phyloP scores from a whole-genome alignment of 345 rosid genomes.

The Kernera saxatilis region DNA sequence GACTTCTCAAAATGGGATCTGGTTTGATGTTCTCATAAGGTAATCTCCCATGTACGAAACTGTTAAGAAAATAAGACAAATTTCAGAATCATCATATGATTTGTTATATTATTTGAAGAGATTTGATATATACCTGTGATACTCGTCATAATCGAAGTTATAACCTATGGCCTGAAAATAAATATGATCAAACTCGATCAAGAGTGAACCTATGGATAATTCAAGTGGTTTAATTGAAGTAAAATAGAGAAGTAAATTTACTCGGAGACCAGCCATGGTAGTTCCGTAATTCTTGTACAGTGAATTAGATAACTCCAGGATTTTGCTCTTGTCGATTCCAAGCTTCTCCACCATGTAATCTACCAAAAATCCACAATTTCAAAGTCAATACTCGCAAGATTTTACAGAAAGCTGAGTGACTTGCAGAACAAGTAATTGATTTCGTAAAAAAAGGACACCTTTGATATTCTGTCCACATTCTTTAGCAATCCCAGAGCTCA shows the following conservation, averaged over 20 bases:
- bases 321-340: constrained; percentile 50
- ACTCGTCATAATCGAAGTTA: constrained; percentile 70
- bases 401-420: neutral
- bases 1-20: constrained; percentile 66
- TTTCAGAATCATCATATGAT: neutral
- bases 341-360: constrained; percentile 72
- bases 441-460: constrained; percentile 28
- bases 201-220: neutral
- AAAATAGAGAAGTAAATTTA: constrained; percentile 16
- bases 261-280: constrained; percentile 92
- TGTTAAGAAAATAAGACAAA: neutral
- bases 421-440: neutral
- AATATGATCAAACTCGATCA: neutral
- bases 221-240: neutral
- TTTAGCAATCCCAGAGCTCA: constrained; percentile 47
- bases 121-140: constrained; percentile 47
- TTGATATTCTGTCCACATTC: constrained; percentile 43
- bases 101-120: neutral
- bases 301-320: constrained; percentile 46
- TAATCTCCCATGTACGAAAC: constrained; percentile 69
- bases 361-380: constrained; percentile 7
- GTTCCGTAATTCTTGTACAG: constrained; percentile 84
- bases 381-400: neutral
- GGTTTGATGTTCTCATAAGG: constrained; percentile 74
- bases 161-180: constrained; percentile 46